Base-by-base conservation (phyloP, 805 yeast species). In the Teunomyces pallodes region DNA sequence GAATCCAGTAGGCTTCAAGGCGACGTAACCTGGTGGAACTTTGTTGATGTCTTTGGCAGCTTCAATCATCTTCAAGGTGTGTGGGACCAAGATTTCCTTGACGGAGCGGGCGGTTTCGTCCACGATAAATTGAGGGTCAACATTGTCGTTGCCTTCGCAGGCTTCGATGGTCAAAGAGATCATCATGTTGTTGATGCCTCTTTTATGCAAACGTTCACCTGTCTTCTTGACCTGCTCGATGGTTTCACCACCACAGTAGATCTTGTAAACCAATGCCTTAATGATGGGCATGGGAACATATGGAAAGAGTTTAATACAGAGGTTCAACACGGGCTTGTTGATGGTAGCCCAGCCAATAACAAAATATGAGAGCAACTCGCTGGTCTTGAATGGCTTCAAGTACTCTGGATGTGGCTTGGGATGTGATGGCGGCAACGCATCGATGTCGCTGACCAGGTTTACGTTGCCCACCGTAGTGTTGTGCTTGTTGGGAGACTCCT, bases 181-280 rank as follows among this genome's bases (percentile, higher is more conserved):
- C 96, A 91, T 90, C 96, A 91, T 89, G 73, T 91, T 92, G 56
- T 87, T 82, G 60, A 90, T 87, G 8, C 96, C 96, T 51, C 96
- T 77, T 45, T 77, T 65, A 46, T 81, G 74, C 55, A 91, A 75
- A 49, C 81, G 73, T 47, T 75, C 70, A 46, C 96, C 96, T 3
- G 96, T 86, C 47, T 73, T 64, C 46, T 81, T 73, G 10, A 91
- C 94, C 54, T 90, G 87, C 9, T 67, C 66, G 47, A 85, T 77
- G 50, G 79, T 81, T 58, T 87, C 92, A 48, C 98, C 98, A 35
- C 98, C 98, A 63, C 95, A 86, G 70, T 92, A 91, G 51, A 88
- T 77, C 50, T 86, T 86, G 64, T 87, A 90, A 13, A 91, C 88
- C 53, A 90, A 74, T 36, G 80, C 67, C 67, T 83, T 87, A 53